Percentiles rank a stretch among this genome's conserved stretches.
Evolutionary conservation across 164 flowering plant species (phyloP).

Genomic region (Umbilicus rupestris): DNA sequence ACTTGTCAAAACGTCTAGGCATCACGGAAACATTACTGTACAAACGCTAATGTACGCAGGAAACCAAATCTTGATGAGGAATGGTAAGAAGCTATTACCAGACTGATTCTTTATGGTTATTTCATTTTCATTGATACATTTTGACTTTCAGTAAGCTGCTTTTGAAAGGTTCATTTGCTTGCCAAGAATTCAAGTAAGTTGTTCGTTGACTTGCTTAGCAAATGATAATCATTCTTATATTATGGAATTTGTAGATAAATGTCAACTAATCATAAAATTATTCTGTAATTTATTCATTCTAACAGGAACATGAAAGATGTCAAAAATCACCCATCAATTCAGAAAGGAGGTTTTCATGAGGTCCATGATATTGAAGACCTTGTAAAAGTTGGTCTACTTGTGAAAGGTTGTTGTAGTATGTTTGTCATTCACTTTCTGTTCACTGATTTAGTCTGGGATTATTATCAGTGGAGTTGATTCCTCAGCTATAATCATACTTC

Average conservation of each 20-base stretch:
- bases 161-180: constrained; percentile 37
- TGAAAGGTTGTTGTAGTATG: constrained; percentile 38
- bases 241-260: neutral
- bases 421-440: neutral
- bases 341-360: constrained; percentile 81
- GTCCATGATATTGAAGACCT: constrained; percentile 97
- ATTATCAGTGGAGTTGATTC: neutral
- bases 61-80: constrained; percentile 75
- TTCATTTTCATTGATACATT: neutral
- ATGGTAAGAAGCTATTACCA: constrained; percentile 41
- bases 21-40: constrained; percentile 83
- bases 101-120: neutral
- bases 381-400: constrained; percentile 71
- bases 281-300: neutral
- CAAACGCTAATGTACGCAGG: constrained; percentile 42
- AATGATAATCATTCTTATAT: neutral
- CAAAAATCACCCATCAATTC: constrained; percentile 64
- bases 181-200: constrained; percentile 73
- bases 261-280: neutral
- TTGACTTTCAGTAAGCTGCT: constrained; percentile 62
- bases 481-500: neutral
- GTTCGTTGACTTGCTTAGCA: neutral
- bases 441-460: neutral
- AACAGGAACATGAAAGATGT: constrained; percentile 65
- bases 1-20: constrained; percentile 37